Evolutionary conservation across 1,284 basidiomycete genomes (phyloP), one percentile per base, ranked within the genome.

Genomic region (Ceratobasidium sp.): DNA sequence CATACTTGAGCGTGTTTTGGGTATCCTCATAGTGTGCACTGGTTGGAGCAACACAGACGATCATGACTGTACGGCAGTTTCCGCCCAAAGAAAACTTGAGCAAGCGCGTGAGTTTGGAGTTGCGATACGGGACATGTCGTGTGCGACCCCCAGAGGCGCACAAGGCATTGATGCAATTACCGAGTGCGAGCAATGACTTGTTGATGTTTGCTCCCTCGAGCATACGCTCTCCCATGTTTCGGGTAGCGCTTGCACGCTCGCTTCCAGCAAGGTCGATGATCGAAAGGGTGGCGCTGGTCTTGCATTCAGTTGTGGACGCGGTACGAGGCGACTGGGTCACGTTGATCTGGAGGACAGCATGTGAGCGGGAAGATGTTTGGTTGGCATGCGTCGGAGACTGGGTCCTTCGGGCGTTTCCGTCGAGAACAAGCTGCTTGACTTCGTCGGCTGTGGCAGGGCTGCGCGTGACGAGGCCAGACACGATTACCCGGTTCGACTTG

Each of bases 1-100:
- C 96, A 80, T 97, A 98, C 71, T 96, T 85, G 55, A 98, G 89
- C 0, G 96, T 97, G 80, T 98, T 98, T 80, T 97, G 94, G 32
- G 96, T 98, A 80, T 98, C 96, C 79, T 98, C 96, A 79, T 97
- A 97, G 81, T 98, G 95, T 36, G 88, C 87, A 46, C 94, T 96
- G 18, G 94, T 94, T 0, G 96, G 96, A 1, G 95, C 95, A 67
- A 98, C 86, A 80, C 96, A 98, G 72, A 98, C 96, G 75, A 98
- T 94, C 94, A 97, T 96, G 79, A 97, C 94, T 0, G 96, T 98
- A 82, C 96, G 94, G 85, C 96, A 98, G 81, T 98, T 98, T 16
- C 96, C 96, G 0, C 96, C 96, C 43, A 98, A 88, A 0, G 96
- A 96, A 83, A 97, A 97, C 81, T 98, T 97, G 78, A 98, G 90